phyloP scores from a whole-genome alignment of 306 rosid genomes.

The Erythrophleum fordii region DNA sequence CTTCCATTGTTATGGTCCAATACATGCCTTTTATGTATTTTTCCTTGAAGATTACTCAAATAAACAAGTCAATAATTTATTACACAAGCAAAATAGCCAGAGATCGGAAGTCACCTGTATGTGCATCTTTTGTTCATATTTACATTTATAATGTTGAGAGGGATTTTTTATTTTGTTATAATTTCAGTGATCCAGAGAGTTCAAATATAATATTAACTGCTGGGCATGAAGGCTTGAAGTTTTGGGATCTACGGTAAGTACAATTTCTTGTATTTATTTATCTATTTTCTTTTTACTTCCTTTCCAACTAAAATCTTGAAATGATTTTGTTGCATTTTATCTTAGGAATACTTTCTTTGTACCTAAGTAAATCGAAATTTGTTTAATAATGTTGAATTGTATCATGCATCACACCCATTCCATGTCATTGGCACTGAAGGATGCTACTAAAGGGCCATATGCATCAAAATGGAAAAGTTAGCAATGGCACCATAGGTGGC shows the following conservation, averaged over 20 bases:
- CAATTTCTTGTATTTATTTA: slow-evolving; percentile 1
- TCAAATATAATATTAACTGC: slow-evolving; percentile 79
- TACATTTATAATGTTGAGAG: slow-evolving; percentile 16
- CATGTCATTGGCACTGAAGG: background rate
- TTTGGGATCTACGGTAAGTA: slow-evolving; percentile 92
- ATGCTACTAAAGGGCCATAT: background rate
- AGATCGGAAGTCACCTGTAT: background rate
- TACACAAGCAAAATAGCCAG: slow-evolving; percentile 10
- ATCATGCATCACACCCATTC: background rate
- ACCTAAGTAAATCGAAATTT: background rate
- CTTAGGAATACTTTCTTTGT: slow-evolving; percentile 9
- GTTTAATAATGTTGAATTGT: slow-evolving; percentile 4
- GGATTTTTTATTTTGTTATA: slow-evolving; percentile 23
- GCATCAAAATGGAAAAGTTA: background rate
- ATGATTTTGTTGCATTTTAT: slow-evolving; percentile 20
- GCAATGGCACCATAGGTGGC: too few species aligned
- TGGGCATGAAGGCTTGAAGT: slow-evolving; percentile 89
- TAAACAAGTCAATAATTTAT: slow-evolving; percentile 6
- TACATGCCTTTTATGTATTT: background rate
- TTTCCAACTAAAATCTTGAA: slow-evolving; percentile 25
- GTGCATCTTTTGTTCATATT: slow-evolving; percentile 30
- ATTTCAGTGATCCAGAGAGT: slow-evolving; percentile 71
- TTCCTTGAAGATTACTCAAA: slow-evolving; percentile 22
- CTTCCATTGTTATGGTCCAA: slow-evolving; percentile 3
- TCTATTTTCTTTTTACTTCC: slow-evolving; percentile 20